phyloP scores from a whole-genome alignment of 129 eudicot species.

The Smallanthus sonchifolius region DNA sequence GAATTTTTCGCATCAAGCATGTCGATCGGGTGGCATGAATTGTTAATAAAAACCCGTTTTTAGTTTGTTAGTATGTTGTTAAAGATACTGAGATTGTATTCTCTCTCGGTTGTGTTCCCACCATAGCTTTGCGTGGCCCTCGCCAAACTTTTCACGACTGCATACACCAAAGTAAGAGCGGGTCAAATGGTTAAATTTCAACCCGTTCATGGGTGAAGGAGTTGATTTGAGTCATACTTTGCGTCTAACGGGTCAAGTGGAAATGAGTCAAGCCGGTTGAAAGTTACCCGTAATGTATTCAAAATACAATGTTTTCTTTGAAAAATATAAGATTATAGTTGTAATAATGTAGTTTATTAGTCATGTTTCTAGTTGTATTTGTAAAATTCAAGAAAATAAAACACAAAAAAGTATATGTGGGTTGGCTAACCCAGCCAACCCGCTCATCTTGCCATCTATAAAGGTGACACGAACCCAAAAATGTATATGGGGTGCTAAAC shows the following conservation, averaged over 20 bases:
- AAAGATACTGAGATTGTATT: conserved; percentile 44
- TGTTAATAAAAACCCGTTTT: background rate
- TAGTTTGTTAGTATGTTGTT: conserved; percentile 13
- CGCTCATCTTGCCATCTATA: too few relatives aligned
- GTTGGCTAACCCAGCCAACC: too few relatives aligned
- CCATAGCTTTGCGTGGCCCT: conserved; percentile 49
- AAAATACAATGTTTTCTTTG: too few relatives aligned
- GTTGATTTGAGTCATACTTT: background rate
- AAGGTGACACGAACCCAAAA: too few relatives aligned
- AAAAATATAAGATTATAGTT: too few relatives aligned
- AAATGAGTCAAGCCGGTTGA: background rate
- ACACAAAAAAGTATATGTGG: too few relatives aligned
- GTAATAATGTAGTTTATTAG: too few relatives aligned
- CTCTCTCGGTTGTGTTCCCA: conserved; percentile 53
- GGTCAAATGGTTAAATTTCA: background rate
- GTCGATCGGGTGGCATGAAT: background rate
- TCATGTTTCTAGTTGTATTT: too few relatives aligned
- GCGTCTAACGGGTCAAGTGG: background rate
- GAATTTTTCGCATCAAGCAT: background rate
- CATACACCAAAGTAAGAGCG: conserved; percentile 6
- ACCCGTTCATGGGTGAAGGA: background rate
- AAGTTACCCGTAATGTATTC: background rate
- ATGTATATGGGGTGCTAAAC: too few relatives aligned
- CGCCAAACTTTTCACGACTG: conserved; percentile 51
- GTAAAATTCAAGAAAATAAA: too few relatives aligned